Percentiles rank a stretch among this genome's conserved stretches.
Evolutionary conservation across 2,329 filamentous ascomycete genomes (phyloP).

Genomic region (Biscogniauxia sp.): DNA sequence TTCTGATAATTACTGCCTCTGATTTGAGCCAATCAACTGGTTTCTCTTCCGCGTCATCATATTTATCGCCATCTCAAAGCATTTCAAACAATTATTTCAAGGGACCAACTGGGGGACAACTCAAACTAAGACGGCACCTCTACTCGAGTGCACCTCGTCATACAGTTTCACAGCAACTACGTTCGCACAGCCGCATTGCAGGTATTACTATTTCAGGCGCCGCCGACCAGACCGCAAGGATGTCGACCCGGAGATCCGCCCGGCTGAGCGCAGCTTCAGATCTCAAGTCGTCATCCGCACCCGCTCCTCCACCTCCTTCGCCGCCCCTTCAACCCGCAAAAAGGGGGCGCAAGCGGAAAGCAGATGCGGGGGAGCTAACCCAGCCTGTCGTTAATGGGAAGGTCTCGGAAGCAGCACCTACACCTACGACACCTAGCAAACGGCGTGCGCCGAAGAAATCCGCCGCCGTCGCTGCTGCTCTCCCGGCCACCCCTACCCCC

Average conservation of each 20-base stretch:
- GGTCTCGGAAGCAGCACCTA: slow-evolving; percentile 12
- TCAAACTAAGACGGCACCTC: background rate
- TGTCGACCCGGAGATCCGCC: slow-evolving; percentile 33
- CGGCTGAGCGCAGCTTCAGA: slow-evolving; percentile 28
- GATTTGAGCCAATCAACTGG: background rate
- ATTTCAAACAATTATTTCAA: background rate
- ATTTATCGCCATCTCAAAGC: background rate
- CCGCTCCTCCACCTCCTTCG: slow-evolving; percentile 18
- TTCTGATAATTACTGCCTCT: background rate
- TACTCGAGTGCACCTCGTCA: background rate
- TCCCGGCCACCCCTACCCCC: slow-evolving; percentile 48
- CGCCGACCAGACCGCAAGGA: slow-evolving; percentile 18
- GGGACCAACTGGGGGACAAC: background rate
- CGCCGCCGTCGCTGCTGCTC: slow-evolving; percentile 26
- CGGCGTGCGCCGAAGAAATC: slow-evolving; percentile 22
- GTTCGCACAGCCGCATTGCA: background rate
- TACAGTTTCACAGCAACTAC: background rate
- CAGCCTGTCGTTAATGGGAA: background rate
- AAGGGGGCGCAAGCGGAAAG: slow-evolving; percentile 36
- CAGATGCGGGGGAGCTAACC: slow-evolving; percentile 6
- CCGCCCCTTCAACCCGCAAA: slow-evolving; percentile 22
- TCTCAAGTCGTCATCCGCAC: slow-evolving; percentile 9
- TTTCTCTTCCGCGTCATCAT: background rate
- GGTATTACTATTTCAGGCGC: background rate
- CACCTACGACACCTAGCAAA: slow-evolving; percentile 31